Evolutionary conservation across 1,284 basidiomycete species (phyloP), one percentile per base, ranked within the genome.

Genomic region (Baeospora myosura): DNA sequence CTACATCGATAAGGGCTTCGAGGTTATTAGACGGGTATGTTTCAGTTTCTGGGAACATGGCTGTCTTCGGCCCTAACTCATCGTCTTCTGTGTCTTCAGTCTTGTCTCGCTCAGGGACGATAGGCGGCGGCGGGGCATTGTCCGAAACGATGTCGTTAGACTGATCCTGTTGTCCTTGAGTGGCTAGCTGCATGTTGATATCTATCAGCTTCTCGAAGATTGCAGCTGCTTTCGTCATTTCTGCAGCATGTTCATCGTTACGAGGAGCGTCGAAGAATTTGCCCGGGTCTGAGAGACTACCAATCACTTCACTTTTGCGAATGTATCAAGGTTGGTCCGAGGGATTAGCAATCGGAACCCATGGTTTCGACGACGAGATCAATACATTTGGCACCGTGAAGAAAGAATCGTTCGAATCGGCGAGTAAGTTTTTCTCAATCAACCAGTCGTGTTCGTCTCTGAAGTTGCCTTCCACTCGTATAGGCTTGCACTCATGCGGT

Each of bases 321-420:
- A 28, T 28, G 26, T 28, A 34, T 49, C 49, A 0, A 49, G 38
- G 39, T 11, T 0, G 20, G 28, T 32, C 38, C n/a, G 10, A 4
- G 2, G 7, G 38, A 28, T 28, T 28, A 8, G n/a, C 14, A 8
- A 28, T 28, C 8, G 26, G 8, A 14, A 28, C 14, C 8, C 8
- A 28, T 28, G 26, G 26, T 8, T 28, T 14, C 26, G 8, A 8
- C 8, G 26, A 8, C 8, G 8, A 8, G 26, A 28, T 28, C 26
- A 28, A 28, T 28, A 14, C 14, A 28, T 28, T 17, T 32, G 28
- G 11, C n/a, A 41, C 0, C 12, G 21, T 5, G 14, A 36, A 16
- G n/a, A 8, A 14, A 8, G 8, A 14, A 8, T 14, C 26, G n/a
- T 28, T 28, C 14, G 26, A 28, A 28, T 8, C 8, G n/a, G 26